A percentile compares a stretch with the other conserved stretches of the same genome.
Conservation (phyloP, 257 asterid species). For the Haberlea rhodopensis region DNA sequence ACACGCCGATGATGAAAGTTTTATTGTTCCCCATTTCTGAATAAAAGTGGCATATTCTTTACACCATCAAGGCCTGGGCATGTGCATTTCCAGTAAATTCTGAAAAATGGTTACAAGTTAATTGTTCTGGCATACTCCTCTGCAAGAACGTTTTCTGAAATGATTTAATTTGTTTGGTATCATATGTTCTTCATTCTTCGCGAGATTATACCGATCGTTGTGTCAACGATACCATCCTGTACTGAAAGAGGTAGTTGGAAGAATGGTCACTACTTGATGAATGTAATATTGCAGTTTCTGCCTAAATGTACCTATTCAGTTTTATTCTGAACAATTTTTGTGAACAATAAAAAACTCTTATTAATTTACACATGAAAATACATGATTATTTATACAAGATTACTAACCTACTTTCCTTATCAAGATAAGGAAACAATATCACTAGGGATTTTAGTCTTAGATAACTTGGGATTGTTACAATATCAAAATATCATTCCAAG, state of each 20-base stretch:
- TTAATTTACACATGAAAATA: no score
- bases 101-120: neutral
- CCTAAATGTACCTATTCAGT: neutral
- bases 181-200: neutral
- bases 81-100: neutral
- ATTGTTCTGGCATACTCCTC: neutral
- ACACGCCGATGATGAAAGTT: conserved; percentile 13
- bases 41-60: neutral
- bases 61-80: neutral
- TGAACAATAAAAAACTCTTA: no score
- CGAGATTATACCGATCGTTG: no score
- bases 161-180: neutral
- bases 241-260: neutral
- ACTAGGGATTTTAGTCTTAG: no score
- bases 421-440: no score
- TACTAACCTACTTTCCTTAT: no score
- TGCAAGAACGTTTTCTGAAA: neutral
- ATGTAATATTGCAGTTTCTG: neutral
- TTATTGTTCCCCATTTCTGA: neutral
- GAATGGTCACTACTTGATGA: no score
- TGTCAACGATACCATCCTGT: neutral
- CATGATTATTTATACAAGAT: no score
- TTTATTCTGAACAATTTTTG: no score
- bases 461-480: no score
- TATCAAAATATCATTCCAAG: no score